A percentile compares a stretch with the other conserved stretches of the same genome.
Conservation (phyloP, 2,329 filamentous ascomycete species). For the Penicillium sp. region DNA sequence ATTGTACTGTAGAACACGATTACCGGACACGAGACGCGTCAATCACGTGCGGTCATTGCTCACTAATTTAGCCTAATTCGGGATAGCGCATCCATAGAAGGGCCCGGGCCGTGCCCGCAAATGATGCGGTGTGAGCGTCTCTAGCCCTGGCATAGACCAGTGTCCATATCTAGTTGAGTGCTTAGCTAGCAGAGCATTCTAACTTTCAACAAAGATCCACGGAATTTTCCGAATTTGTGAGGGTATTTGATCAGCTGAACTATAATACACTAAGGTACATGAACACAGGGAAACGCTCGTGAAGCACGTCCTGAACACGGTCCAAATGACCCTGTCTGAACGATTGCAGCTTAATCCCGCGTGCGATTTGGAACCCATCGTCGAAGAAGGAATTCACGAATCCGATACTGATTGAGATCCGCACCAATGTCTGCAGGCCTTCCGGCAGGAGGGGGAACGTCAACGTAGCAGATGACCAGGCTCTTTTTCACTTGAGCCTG, state of each 20-base stretch:
- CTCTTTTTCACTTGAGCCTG: conserved; percentile 87
- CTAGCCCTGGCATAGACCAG: too few relatives aligned
- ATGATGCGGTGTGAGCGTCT: too few relatives aligned
- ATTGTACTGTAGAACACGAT: conserved; percentile 1
- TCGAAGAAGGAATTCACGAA: conserved; percentile 74
- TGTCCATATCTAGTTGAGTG: too few relatives aligned
- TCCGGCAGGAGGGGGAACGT: conserved; percentile 64
- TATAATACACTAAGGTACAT: too few relatives aligned
- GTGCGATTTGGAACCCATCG: conserved; percentile 82
- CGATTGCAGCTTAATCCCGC: conserved; percentile 44
- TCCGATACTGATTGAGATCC: conserved; percentile 62
- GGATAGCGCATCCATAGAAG: conserved; percentile 8
- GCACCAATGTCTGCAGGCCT: conserved; percentile 52
- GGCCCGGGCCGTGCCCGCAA: too few relatives aligned
- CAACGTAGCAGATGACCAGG: conserved; percentile 82
- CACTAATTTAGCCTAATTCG: conserved; percentile 23
- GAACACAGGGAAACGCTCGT: conserved; percentile 14
- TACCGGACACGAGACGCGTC: conserved; percentile 26
- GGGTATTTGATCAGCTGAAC: too few relatives aligned
- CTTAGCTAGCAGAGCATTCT: too few relatives aligned
- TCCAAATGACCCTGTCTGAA: too few relatives aligned
- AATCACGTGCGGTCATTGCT: conserved; percentile 20
- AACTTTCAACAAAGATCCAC: too few relatives aligned
- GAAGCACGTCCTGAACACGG: conserved; percentile 13
- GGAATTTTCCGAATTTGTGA: too few relatives aligned